A percentile compares a stretch with the other conserved stretches of the same genome.
Evolutionary conservation across 768 basidiomycete genomes (phyloP).

Genomic region (Podaxis mareebaensis): DNA sequence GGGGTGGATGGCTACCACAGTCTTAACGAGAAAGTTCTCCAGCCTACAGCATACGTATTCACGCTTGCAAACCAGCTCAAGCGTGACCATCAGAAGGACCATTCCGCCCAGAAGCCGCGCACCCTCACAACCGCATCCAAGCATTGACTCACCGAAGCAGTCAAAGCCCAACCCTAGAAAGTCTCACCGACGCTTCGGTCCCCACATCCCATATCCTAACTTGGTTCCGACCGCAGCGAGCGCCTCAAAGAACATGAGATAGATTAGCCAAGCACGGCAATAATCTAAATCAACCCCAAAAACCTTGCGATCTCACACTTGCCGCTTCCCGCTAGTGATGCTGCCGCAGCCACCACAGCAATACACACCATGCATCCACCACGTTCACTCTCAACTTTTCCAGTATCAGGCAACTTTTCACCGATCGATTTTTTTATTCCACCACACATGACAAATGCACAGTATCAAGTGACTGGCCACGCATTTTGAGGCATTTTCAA

Average conservation of each 20-base stretch:
- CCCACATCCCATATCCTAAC: not conserved
- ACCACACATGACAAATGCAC: not conserved
- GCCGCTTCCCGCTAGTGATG: not conserved
- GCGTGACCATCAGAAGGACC: not conserved
- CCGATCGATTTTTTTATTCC: not conserved
- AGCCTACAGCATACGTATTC: not conserved
- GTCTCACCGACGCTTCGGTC: not conserved
- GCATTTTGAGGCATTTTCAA: not conserved
- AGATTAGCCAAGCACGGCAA: not conserved
- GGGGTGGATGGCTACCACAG: not conserved
- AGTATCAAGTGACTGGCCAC: not conserved
- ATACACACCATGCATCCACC: not conserved
- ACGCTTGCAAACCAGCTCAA: constrained; percentile 5
- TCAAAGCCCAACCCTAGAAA: not conserved
- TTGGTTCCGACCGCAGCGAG: not conserved
- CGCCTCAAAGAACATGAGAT: not conserved
- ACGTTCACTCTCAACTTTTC: not conserved
- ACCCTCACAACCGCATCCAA: not conserved
- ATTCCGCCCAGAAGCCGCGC: not conserved
- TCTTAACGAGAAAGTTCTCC: not conserved
- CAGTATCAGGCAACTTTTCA: not conserved
- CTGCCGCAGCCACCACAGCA: not conserved
- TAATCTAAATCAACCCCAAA: not conserved
- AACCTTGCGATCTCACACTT: not conserved
- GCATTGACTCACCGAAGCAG: not conserved